Conservation (phyloP, 805 yeast species). For the Suhomyces tanzawaensis region DNA sequence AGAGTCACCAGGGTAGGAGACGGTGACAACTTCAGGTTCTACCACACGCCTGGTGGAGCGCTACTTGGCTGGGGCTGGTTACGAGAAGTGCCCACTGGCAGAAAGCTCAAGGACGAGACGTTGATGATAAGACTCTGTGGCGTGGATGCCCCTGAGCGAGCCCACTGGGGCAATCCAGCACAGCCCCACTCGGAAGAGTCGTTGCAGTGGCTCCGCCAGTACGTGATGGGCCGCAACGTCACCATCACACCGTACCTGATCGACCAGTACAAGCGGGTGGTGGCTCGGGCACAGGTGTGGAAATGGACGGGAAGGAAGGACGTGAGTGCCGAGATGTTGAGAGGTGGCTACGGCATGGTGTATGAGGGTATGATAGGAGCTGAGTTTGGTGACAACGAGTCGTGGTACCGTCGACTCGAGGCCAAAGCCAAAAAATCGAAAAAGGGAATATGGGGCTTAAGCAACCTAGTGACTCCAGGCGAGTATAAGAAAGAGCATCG, state of each 20-base stretch:
- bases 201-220: conserved; percentile 66
- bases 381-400: conserved; percentile 80
- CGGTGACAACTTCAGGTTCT: conserved; percentile 91
- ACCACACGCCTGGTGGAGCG: conserved; percentile 89
- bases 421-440: conserved; percentile 51
- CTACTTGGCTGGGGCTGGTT: conserved; percentile 94
- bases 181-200: conserved; percentile 90
- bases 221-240: conserved; percentile 63
- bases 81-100: conserved; percentile 57
- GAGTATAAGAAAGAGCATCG: conserved; percentile 55
- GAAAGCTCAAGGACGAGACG: conserved; percentile 59
- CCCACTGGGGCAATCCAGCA: conserved; percentile 91
- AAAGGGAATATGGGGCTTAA: conserved; percentile 69
- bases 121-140: conserved; percentile 84
- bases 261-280: conserved; percentile 89
- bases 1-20: conserved; percentile 89
- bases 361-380: conserved; percentile 82
- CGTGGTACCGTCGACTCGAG: conserved; percentile 58
- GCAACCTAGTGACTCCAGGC: conserved; percentile 66
- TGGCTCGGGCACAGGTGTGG: conserved; percentile 70
- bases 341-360: conserved; percentile 78
- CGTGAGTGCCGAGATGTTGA: conserved; percentile 84
- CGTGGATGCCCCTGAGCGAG: conserved; percentile 93
- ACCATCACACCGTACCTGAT: conserved; percentile 74
- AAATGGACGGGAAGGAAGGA: conserved; percentile 62